Evolutionary conservation across 345 rosid species (phyloP).

Genomic region (Garcia nutans): DNA sequence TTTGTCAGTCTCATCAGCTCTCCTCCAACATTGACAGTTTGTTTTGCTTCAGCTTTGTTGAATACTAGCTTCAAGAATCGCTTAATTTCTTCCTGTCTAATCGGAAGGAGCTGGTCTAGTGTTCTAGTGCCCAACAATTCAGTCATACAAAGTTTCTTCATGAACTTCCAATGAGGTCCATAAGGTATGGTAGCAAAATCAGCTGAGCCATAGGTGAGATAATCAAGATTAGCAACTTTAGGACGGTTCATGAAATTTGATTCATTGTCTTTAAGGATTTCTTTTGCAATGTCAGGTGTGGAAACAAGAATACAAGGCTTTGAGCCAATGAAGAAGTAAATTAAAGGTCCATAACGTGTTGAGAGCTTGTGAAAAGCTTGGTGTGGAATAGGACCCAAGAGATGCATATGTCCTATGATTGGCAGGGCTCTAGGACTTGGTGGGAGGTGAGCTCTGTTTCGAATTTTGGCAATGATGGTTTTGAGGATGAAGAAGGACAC

Average conservation of each 20-base stretch:
- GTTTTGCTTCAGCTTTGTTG: slow-evolving; percentile 41
- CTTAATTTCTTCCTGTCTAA: slow-evolving; percentile 46
- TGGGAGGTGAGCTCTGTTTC: slow-evolving; percentile 34
- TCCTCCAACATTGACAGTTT: slow-evolving; percentile 44
- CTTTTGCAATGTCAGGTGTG: slow-evolving; percentile 50
- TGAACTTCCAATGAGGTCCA: slow-evolving; percentile 75
- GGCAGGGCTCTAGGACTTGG: slow-evolving; percentile 65
- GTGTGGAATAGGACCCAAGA: slow-evolving; percentile 53
- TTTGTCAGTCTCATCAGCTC: slow-evolving; percentile 60
- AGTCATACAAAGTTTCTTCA: slow-evolving; percentile 71
- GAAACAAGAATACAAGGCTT: slow-evolving; percentile 62
- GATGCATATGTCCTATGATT: slow-evolving; percentile 73
- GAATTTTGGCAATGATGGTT: slow-evolving; percentile 17
- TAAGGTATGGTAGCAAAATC: slow-evolving; percentile 68
- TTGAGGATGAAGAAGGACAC: slow-evolving; percentile 25
- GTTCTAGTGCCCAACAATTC: slow-evolving; percentile 55
- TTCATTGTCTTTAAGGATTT: slow-evolving; percentile 62
- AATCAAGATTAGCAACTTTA: slow-evolving; percentile 50
- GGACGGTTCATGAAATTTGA: slow-evolving; percentile 55
- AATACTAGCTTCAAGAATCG: slow-evolving; percentile 37
- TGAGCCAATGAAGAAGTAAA: slow-evolving; percentile 68
- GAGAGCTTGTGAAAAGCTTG: slow-evolving; percentile 71
- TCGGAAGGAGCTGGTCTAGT: slow-evolving; percentile 40
- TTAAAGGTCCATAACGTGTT: slow-evolving; percentile 50
- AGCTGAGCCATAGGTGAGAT: slow-evolving; percentile 70